phyloP scores from a whole-genome alignment of 768 basidiomycete genomes.

The Suillus occidentalis region DNA sequence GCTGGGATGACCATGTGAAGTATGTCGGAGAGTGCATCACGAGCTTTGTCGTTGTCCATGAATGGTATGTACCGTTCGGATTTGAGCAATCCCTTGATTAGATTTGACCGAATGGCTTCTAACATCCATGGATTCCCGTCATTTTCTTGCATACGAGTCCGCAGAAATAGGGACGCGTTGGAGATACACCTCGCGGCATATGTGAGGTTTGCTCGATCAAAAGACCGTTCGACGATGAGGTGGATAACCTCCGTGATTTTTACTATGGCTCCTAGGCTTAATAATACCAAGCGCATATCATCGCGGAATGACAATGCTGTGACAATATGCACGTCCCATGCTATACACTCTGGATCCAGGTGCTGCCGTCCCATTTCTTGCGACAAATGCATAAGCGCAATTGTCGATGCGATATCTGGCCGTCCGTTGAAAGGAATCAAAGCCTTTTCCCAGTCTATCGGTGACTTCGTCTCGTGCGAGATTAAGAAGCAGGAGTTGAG shows the following conservation, averaged over 20 bases:
- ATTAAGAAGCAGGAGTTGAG: slow-evolving; percentile 30
- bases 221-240: slow-evolving; percentile 17
- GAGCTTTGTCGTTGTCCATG: slow-evolving; percentile 13
- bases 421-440: slow-evolving; percentile 23
- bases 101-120: slow-evolving; percentile 22
- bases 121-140: slow-evolving; percentile 27
- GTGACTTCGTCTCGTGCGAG: slow-evolving; percentile 18
- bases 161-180: slow-evolving; percentile 21
- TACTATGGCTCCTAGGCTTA: slow-evolving; percentile 26
- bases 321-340: slow-evolving; percentile 31
- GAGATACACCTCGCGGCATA: slow-evolving; percentile 23
- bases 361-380: slow-evolving; percentile 20
- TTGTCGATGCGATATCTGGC: slow-evolving; percentile 19
- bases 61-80: slow-evolving; percentile 22
- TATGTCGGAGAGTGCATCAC: slow-evolving; percentile 9
- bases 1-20: slow-evolving; percentile 20
- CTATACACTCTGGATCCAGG: slow-evolving; percentile 25
- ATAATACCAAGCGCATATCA: slow-evolving; percentile 18
- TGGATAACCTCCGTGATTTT: slow-evolving; percentile 23
- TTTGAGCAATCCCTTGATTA: slow-evolving; percentile 26
- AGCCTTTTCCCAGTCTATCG: slow-evolving; percentile 25
- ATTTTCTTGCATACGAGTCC: slow-evolving; percentile 21
- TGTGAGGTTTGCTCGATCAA: slow-evolving; percentile 12
- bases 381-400: slow-evolving; percentile 26
- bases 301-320: slow-evolving; percentile 20